A percentile compares a stretch with the other conserved stretches of the same genome.
Evolutionary conservation across 352 stramenopile genomes (phyloP).

Genomic region (Phytophthora agathidicida): DNA sequence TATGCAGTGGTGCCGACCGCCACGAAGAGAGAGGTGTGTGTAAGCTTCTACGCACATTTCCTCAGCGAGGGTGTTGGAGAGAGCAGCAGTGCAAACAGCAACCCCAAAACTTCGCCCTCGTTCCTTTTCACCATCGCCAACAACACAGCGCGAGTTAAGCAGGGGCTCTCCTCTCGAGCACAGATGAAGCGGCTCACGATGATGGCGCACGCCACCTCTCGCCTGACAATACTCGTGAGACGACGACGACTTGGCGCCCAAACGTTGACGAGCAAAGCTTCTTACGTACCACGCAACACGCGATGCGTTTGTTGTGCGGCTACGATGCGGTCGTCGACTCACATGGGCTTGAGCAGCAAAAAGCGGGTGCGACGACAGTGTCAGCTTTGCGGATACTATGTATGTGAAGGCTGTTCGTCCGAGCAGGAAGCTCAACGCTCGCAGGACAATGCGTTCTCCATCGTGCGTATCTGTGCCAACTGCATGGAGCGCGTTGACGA

Average conservation of each 20-base stretch:
- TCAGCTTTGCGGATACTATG: constrained; percentile 52
- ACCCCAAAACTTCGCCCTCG: constrained; percentile 1
- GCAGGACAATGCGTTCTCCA: constrained; percentile 13
- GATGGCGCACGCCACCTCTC: constrained; percentile 31
- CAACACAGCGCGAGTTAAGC: constrained; percentile 16
- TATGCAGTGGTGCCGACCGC: constrained; percentile 27
- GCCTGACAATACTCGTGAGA: constrained; percentile 46
- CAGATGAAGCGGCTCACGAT: constrained; percentile 31
- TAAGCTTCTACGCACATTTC: constrained; percentile 45
- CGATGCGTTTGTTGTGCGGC: constrained; percentile 50
- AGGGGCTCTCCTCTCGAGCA: constrained; percentile 22
- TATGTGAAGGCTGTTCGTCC: constrained; percentile 51
- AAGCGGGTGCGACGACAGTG: constrained; percentile 36
- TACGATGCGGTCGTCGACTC: constrained; percentile 29
- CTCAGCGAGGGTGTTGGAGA: background rate
- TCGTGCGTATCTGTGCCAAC: constrained; percentile 36
- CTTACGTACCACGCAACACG: constrained; percentile 35
- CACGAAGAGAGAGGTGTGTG: constrained; percentile 24
- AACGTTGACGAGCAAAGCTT: constrained; percentile 26
- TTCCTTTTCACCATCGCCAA: constrained; percentile 5
- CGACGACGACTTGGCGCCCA: constrained; percentile 50
- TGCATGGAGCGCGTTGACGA: constrained; percentile 48
- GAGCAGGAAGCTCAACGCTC: constrained; percentile 37
- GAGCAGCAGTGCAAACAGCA: background rate
- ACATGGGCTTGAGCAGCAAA: constrained; percentile 35